phyloP scores from a whole-genome alignment of 1,284 basidiomycete species.

The Fomitopsis pinicola region DNA sequence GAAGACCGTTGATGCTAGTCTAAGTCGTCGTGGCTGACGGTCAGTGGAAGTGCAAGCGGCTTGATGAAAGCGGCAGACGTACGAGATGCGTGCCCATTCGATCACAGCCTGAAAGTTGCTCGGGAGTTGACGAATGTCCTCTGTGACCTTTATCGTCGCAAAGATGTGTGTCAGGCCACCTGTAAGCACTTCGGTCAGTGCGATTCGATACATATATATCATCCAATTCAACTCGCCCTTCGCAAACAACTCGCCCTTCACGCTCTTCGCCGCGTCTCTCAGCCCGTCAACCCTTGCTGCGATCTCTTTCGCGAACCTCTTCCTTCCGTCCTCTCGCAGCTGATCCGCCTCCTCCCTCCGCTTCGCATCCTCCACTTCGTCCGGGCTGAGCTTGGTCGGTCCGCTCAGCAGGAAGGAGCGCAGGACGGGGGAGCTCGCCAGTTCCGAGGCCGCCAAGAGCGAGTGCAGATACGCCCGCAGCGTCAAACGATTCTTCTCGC shows the following conservation, averaged over 20 bases:
- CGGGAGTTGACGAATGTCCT: slow-evolving; percentile 78
- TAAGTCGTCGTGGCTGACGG: slow-evolving; percentile 21
- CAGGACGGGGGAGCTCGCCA: slow-evolving; percentile 84
- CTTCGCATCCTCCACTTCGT: slow-evolving; percentile 79
- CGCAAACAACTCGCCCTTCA: slow-evolving; percentile 90
- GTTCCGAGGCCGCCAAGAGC: slow-evolving; percentile 68
- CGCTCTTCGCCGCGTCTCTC: slow-evolving; percentile 78
- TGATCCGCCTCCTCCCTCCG: slow-evolving; percentile 86
- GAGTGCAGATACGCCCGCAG: slow-evolving; percentile 88
- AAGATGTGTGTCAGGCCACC: slow-evolving; percentile 91
- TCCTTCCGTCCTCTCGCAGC: slow-evolving; percentile 85
- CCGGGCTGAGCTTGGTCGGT: slow-evolving; percentile 65
- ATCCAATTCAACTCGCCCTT: slow-evolving; percentile 45
- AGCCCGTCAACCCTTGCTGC: slow-evolving; percentile 83
- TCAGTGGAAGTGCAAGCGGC: neutral
- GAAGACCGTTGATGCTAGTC: slow-evolving; percentile 93
- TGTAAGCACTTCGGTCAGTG: slow-evolving; percentile 16
- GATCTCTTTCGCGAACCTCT: slow-evolving; percentile 85
- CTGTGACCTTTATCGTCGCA: slow-evolving; percentile 80
- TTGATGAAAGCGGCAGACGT: slow-evolving; percentile 25
- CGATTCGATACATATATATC: neutral
- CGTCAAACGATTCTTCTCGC: slow-evolving; percentile 95
- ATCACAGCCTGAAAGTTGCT: slow-evolving; percentile 84
- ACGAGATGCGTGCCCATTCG: slow-evolving; percentile 98
- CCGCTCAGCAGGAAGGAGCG: slow-evolving; percentile 82